These are phyloP conservation scores for Articulospora tetracladia DNA, from an alignment of 495 filamentous ascomycete genomes.

Conservation along the genomic window DNA sequence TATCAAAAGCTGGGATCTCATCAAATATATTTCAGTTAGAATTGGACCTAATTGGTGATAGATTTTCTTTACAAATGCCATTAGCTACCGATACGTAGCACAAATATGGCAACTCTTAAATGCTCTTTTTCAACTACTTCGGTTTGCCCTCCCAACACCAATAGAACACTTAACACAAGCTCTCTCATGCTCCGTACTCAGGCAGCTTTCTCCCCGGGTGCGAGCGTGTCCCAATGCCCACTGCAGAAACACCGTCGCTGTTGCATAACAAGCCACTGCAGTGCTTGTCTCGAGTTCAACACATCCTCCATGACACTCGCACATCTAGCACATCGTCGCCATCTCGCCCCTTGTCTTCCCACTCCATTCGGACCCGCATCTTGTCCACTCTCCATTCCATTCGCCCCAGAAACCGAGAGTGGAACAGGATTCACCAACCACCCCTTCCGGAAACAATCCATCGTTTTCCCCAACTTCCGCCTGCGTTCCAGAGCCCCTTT, in stretches of 20 bases:
- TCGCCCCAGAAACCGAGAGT: not conserved
- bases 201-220: conserved; percentile 20
- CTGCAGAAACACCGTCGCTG: conserved; percentile 50
- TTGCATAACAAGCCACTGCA: conserved; percentile 48
- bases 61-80: too few relatives aligned
- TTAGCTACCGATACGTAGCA: too few relatives aligned
- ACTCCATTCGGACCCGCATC: not conserved
- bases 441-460: conserved; percentile 24
- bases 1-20: too few relatives aligned
- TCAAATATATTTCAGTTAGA: too few relatives aligned
- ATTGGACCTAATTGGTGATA: too few relatives aligned
- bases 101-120: too few relatives aligned
- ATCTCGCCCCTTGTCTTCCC: conserved; percentile 26
- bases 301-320: conserved; percentile 62
- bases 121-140: not conserved
- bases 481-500: conserved; percentile 2
- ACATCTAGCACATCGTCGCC: conserved; percentile 59
- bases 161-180: too few relatives aligned
- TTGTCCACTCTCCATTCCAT: not conserved
- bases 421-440: conserved; percentile 16
- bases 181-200: not conserved
- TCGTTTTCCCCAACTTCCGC: conserved; percentile 10
- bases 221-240: conserved; percentile 42
- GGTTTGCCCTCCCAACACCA: too few relatives aligned
- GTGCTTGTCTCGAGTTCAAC: conserved; percentile 32